Evolutionary conservation across 2,329 filamentous ascomycete genomes (phyloP).

Genomic region (Penicillium decumbens): DNA sequence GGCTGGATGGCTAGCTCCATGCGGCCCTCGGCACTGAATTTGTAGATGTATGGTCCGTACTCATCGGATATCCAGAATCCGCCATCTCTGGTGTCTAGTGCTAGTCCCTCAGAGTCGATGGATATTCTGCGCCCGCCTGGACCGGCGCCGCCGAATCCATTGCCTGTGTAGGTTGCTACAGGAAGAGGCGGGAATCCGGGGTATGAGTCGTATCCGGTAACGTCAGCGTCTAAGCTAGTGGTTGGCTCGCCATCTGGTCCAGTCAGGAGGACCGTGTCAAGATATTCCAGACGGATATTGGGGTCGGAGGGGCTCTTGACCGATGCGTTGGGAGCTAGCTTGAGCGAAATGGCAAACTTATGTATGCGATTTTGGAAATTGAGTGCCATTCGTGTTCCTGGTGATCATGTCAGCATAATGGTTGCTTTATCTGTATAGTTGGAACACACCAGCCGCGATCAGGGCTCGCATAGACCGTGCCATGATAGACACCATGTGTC

Average conservation of each 20-base stretch:
- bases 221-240: slow-evolving; percentile 61
- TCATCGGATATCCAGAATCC: slow-evolving; percentile 68
- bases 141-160: slow-evolving; percentile 62
- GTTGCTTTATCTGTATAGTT: neutral
- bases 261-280: slow-evolving; percentile 61
- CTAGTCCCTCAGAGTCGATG: slow-evolving; percentile 64
- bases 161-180: slow-evolving; percentile 58
- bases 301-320: slow-evolving; percentile 51
- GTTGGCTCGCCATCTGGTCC: slow-evolving; percentile 59
- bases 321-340: slow-evolving; percentile 50
- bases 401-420: neutral
- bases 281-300: slow-evolving; percentile 60
- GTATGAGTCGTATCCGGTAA: slow-evolving; percentile 51
- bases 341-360: slow-evolving; percentile 60
- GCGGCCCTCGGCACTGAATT: slow-evolving; percentile 54
- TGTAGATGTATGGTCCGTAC: slow-evolving; percentile 66
- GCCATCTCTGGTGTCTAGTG: slow-evolving; percentile 52
- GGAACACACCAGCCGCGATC: slow-evolving; percentile 60
- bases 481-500: slow-evolving; percentile 52
- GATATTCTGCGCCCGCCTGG: slow-evolving; percentile 56
- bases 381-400: slow-evolving; percentile 67
- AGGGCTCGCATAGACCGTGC: slow-evolving; percentile 59
- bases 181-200: slow-evolving; percentile 60
- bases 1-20: slow-evolving; percentile 63
- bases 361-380: slow-evolving; percentile 66